Conservation (phyloP, 1,139 yeast genomes). For the Entelexis paramagnoliae region DNA sequence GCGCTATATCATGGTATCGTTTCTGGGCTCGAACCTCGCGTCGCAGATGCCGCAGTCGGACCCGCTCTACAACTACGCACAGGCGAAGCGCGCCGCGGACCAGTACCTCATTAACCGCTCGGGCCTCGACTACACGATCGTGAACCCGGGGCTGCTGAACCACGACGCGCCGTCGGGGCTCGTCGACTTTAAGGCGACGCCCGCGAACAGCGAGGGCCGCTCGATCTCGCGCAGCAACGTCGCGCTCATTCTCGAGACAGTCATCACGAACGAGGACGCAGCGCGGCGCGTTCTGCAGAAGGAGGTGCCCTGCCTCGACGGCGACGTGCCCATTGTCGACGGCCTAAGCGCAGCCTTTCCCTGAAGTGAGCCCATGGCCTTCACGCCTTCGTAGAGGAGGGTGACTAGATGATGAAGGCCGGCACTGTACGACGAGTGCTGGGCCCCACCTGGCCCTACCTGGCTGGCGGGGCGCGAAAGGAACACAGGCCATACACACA, state of each 20-base stretch:
- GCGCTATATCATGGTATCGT: conserved; percentile 49
- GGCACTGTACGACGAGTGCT: too few relatives aligned
- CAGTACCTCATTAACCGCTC: conserved; percentile 34
- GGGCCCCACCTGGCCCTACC: too few relatives aligned
- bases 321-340: conserved; percentile 12
- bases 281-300: conserved; percentile 7
- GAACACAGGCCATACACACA: too few relatives aligned
- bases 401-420: too few relatives aligned
- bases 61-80: conserved; percentile 22
- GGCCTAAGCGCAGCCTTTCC: conserved; percentile 4
- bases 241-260: conserved; percentile 15
- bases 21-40: conserved; percentile 38
- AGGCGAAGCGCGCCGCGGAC: conserved; percentile 50
- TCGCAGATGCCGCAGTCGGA: conserved; percentile 14
- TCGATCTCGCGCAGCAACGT: conserved; percentile 23
- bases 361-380: too few relatives aligned
- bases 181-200: conserved; percentile 15
- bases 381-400: too few relatives aligned
- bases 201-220: background rate
- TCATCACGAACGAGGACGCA: conserved; percentile 12
- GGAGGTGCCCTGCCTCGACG: conserved; percentile 19
- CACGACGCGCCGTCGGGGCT: conserved; percentile 37
- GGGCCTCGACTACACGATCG: conserved; percentile 42
- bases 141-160: conserved; percentile 41
- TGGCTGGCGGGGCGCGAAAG: too few relatives aligned